Evolutionary conservation across 805 yeast genomes (phyloP).

Genomic region (Myxozyma nipponensis): DNA sequence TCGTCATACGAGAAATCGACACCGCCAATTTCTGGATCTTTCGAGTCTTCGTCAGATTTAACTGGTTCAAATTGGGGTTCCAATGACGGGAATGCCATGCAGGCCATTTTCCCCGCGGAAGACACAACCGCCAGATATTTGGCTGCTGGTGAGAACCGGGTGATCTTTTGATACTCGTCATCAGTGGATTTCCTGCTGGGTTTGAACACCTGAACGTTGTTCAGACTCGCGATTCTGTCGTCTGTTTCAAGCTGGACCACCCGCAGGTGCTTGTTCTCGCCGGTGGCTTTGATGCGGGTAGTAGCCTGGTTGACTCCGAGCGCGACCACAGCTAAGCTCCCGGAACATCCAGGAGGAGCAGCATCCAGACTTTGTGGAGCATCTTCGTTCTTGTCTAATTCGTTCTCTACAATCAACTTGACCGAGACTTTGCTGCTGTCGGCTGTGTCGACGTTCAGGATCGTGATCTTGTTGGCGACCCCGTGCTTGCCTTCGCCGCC

Average conservation of each 20-base stretch:
- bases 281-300: slow-evolving; percentile 50
- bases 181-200: not conserved
- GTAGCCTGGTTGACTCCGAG: slow-evolving; percentile 71
- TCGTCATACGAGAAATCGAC: slow-evolving; percentile 66
- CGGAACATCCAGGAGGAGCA: slow-evolving; percentile 35
- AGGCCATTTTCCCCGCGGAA: slow-evolving; percentile 53
- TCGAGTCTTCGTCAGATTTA: slow-evolving; percentile 48
- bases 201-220: slow-evolving; percentile 48
- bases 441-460: slow-evolving; percentile 54
- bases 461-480: slow-evolving; percentile 76
- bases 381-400: slow-evolving; percentile 52
- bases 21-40: slow-evolving; percentile 47
- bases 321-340: slow-evolving; percentile 45
- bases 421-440: slow-evolving; percentile 31
- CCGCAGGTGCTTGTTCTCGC: slow-evolving; percentile 67
- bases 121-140: slow-evolving; percentile 65
- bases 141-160: slow-evolving; percentile 57
- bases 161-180: slow-evolving; percentile 44
- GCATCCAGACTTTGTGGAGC: slow-evolving; percentile 82
- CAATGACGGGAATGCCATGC: slow-evolving; percentile 55
- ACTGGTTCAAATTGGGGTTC: slow-evolving; percentile 38
- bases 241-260: slow-evolving; percentile 43
- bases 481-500: slow-evolving; percentile 95
- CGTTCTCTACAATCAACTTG: slow-evolving; percentile 3
- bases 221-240: slow-evolving; percentile 46